Conservation (phyloP, 1,284 basidiomycete genomes). For the Trichosporon sp. region DNA sequence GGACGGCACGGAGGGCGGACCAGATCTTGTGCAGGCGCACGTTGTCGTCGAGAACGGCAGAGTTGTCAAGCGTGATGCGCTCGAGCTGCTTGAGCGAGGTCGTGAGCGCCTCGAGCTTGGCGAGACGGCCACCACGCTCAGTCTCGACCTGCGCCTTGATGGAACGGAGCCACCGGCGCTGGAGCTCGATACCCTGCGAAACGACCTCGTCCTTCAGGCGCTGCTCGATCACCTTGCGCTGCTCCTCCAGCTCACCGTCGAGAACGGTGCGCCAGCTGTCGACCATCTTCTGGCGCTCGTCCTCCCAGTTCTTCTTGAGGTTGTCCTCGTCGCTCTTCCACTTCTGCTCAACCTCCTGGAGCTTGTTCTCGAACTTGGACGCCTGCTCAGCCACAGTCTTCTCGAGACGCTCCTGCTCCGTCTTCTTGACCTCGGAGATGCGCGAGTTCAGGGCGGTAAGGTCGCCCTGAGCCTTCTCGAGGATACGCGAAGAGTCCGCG, state of each 20-base stretch:
- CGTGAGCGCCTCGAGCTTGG: conserved; percentile 91
- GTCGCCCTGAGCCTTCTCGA: conserved; percentile 72
- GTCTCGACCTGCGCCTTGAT: conserved; percentile 95
- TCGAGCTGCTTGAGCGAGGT: conserved; percentile 88
- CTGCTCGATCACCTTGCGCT: conserved; percentile 92
- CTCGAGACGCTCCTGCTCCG: conserved; percentile 77
- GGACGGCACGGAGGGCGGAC: conserved; percentile 58
- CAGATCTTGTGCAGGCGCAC: conserved; percentile 70
- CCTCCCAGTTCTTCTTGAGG: conserved; percentile 79
- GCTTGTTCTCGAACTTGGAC: conserved; percentile 77
- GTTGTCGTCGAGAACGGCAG: conserved; percentile 83
- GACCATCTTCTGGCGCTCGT: conserved; percentile 74
- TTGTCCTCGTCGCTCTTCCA: conserved; percentile 83
- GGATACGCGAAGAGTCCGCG: conserved; percentile 64
- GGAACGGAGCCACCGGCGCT: conserved; percentile 93
- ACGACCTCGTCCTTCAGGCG: conserved; percentile 92
- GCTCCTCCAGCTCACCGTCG: conserved; percentile 79
- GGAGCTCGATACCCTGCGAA: conserved; percentile 94
- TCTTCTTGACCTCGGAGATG: conserved; percentile 77
- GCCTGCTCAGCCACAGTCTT: conserved; percentile 78
- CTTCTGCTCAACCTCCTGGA: conserved; percentile 82
- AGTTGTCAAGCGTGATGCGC: conserved; percentile 87
- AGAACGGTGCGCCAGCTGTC: conserved; percentile 83
- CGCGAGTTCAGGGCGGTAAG: conserved; percentile 75
- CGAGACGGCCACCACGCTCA: conserved; percentile 91